Conservation (phyloP, 1,284 basidiomycete genomes). For the Spongiforma sp. region DNA sequence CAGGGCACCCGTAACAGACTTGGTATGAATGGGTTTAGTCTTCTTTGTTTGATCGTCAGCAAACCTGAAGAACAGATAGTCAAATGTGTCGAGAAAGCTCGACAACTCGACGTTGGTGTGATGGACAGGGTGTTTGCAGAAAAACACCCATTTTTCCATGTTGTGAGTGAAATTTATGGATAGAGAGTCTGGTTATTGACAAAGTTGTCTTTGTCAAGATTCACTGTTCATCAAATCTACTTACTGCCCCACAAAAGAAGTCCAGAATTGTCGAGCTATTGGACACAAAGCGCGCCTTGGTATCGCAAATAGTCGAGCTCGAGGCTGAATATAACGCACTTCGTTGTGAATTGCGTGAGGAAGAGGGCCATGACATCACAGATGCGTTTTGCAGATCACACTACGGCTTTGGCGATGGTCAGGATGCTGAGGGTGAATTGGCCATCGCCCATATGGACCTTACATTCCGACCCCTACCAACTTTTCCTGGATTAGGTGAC, state of each 20-base stretch:
- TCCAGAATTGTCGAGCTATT: neutral
- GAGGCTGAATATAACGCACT: neutral
- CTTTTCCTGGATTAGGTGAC: neutral
- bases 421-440: neutral
- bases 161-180: neutral
- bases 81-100: neutral
- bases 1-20: neutral
- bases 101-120: neutral
- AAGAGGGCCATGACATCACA: neutral
- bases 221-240: neutral
- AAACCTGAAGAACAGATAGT: neutral
- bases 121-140: constrained; percentile 1
- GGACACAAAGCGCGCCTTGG: neutral
- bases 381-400: constrained; percentile 4
- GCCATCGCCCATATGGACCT: neutral
- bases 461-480: neutral
- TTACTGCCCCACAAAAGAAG: neutral
- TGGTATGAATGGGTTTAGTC: neutral
- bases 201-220: neutral
- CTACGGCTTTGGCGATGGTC: neutral
- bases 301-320: neutral
- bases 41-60: neutral
- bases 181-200: neutral
- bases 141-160: constrained; percentile 2
- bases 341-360: neutral